Conservation (phyloP, 331 rosid genomes). For the Spiraea crenata region DNA sequence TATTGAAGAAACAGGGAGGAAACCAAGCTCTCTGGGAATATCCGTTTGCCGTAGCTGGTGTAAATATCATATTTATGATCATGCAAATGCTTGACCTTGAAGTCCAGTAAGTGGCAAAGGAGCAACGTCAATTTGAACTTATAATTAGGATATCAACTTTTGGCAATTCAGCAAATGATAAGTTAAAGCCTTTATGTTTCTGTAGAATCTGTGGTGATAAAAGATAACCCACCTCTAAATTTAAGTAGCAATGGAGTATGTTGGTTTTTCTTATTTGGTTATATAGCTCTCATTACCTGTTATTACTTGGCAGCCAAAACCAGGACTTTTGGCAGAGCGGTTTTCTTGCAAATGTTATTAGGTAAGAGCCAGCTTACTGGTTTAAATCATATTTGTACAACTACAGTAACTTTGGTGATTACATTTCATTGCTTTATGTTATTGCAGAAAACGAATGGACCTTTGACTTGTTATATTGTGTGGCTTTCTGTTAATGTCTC, state of each 20-base stretch:
- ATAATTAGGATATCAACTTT: background rate
- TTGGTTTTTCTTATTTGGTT: background rate
- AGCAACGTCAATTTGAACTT: background rate
- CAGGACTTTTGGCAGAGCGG: conserved; percentile 63
- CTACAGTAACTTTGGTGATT: background rate
- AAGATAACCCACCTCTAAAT: no score
- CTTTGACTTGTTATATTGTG: conserved; percentile 85
- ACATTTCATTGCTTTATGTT: conserved; percentile 12
- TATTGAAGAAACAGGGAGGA: conserved; percentile 72
- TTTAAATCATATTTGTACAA: background rate
- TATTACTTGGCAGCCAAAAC: conserved; percentile 69
- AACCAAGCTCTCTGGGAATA: conserved; percentile 73
- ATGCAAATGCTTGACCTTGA: conserved; percentile 90
- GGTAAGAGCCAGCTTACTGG: conserved; percentile 41
- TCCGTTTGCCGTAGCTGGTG: conserved; percentile 88
- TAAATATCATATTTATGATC: conserved; percentile 79
- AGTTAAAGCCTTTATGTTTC: background rate
- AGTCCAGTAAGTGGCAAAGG: conserved; percentile 50
- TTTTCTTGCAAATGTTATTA: conserved; percentile 78
- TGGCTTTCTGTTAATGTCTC: no score
- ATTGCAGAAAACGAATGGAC: conserved; percentile 81
- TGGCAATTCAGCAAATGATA: background rate
- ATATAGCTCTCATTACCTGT: conserved; percentile 10
- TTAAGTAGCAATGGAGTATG: no score
- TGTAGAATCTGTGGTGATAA: no score